Conservation (phyloP, 805 yeast species). For the Metschnikowia bowlesiae region DNA sequence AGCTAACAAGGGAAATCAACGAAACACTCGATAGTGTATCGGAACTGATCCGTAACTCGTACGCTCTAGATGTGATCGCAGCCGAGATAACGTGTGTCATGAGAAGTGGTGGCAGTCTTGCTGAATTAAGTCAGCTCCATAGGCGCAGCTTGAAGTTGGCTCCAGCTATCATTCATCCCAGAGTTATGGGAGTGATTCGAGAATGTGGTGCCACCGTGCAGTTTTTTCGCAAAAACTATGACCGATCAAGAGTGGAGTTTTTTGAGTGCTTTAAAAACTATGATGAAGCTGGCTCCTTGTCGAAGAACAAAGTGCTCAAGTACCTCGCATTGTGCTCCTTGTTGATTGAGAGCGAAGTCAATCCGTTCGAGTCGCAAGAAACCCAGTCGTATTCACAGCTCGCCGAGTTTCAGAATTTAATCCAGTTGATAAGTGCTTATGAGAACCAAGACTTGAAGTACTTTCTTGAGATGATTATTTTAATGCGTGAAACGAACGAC, state of each 20-base stretch:
- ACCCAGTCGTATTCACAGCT: constrained; percentile 48
- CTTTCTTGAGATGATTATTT: constrained; percentile 15
- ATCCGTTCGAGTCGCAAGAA: constrained; percentile 72
- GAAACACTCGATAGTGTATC: constrained; percentile 31
- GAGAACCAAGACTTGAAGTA: constrained; percentile 25
- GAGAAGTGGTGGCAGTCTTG: constrained; percentile 26
- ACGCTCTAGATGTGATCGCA: constrained; percentile 60
- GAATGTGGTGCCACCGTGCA: constrained; percentile 73
- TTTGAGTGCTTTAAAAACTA: constrained; percentile 42
- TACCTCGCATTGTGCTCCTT: constrained; percentile 60
- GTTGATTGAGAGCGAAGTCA: constrained; percentile 59
- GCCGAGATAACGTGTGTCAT: constrained; percentile 54
- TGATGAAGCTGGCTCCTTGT: constrained; percentile 41
- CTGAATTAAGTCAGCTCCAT: constrained; percentile 46
- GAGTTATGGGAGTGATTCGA: constrained; percentile 65
- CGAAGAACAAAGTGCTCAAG: constrained; percentile 53
- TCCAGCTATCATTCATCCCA: constrained; percentile 71
- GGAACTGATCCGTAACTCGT: constrained; percentile 45
- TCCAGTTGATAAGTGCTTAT: constrained; percentile 27
- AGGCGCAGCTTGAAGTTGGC: constrained; percentile 40
- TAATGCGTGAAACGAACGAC: constrained; percentile 21
- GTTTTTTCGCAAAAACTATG: constrained; percentile 57
- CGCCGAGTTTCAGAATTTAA: constrained; percentile 19
- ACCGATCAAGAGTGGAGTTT: constrained; percentile 59
- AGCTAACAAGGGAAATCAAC: constrained; percentile 35